Evolutionary conservation across 805 yeast genomes (phyloP).

Genomic region (Starmerella sirachaensis): DNA sequence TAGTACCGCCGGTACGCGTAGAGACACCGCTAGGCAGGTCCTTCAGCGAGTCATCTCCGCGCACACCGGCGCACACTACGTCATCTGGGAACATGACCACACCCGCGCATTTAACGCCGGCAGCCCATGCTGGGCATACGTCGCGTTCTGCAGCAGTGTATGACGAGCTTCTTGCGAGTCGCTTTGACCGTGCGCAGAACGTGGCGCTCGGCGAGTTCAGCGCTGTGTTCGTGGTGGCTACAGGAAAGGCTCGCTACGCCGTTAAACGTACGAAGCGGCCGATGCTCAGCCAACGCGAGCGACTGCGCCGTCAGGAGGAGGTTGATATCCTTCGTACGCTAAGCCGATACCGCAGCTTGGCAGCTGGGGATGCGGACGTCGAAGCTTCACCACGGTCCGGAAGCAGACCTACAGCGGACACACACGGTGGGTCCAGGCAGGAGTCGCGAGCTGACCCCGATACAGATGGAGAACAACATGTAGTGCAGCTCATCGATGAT

Average conservation of each 20-base stretch:
- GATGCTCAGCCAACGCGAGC: slow-evolving; percentile 33
- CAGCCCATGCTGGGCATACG: not conserved
- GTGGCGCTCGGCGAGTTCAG: slow-evolving; percentile 87
- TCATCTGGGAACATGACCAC: not conserved
- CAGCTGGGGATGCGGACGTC: no score
- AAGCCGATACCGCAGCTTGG: not conserved
- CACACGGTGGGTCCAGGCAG: not conserved
- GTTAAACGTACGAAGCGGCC: slow-evolving; percentile 75
- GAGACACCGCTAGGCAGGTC: slow-evolving; percentile 11
- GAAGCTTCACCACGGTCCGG: no score
- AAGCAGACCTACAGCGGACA: slow-evolving; percentile 10
- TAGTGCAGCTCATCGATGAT: slow-evolving; percentile 66
- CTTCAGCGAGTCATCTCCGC: slow-evolving; percentile 7
- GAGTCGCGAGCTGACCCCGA: slow-evolving; percentile 23
- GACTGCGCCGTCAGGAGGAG: slow-evolving; percentile 56
- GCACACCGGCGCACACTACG: not conserved
- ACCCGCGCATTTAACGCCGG: not conserved
- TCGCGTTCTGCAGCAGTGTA: slow-evolving; percentile 3
- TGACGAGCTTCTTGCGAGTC: slow-evolving; percentile 30
- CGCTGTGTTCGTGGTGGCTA: slow-evolving; percentile 60
- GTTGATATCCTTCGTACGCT: slow-evolving; percentile 45
- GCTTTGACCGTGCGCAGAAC: slow-evolving; percentile 54
- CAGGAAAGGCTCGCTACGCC: slow-evolving; percentile 42
- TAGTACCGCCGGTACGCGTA: slow-evolving; percentile 8
- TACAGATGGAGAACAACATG: slow-evolving; percentile 61